A percentile compares a stretch with the other conserved stretches of the same genome.
Conservation (phyloP, 2,329 filamentous ascomycete species). For the Dothideomycetes sp. region DNA sequence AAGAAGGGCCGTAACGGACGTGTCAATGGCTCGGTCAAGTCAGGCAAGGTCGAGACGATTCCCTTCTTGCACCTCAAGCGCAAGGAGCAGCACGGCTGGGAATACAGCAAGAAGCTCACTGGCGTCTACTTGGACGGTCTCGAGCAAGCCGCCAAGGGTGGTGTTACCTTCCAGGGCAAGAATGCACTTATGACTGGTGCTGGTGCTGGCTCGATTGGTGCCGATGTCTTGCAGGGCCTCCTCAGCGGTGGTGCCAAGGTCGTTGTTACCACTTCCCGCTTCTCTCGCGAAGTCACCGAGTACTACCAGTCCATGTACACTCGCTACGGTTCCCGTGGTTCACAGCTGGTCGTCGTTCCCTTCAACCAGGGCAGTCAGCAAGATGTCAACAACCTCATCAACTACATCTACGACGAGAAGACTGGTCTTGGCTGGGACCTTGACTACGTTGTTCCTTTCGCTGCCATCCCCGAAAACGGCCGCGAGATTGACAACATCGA, state of each 20-base stretch:
- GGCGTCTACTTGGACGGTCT: slow-evolving; percentile 85
- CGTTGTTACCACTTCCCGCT: slow-evolving; percentile 89
- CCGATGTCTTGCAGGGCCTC: slow-evolving; percentile 88
- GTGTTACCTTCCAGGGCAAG: slow-evolving; percentile 88
- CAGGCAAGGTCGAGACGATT: slow-evolving; percentile 89
- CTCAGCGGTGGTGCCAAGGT: slow-evolving; percentile 97
- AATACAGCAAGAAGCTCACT: slow-evolving; percentile 98
- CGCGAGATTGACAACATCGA: slow-evolving; percentile 95
- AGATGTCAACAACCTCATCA: slow-evolving; percentile 83
- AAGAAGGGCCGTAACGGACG: slow-evolving; percentile 46
- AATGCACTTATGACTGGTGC: slow-evolving; percentile 97
- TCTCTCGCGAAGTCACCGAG: slow-evolving; percentile 94
- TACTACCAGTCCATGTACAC: slow-evolving; percentile 99
- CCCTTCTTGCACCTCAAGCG: slow-evolving; percentile 96
- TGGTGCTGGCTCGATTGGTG: slow-evolving; percentile 93
- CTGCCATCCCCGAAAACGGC: slow-evolving; percentile 93
- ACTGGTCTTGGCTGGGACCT: slow-evolving; percentile 96
- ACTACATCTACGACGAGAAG: slow-evolving; percentile 96
- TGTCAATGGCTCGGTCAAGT: slow-evolving; percentile 49
- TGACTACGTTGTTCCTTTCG: slow-evolving; percentile 91
- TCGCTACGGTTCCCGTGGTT: slow-evolving; percentile 83
- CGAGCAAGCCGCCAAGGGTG: slow-evolving; percentile 75
- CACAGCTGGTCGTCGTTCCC: slow-evolving; percentile 92
- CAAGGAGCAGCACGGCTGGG: slow-evolving; percentile 88
- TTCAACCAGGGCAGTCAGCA: slow-evolving; percentile 99